These are phyloP conservation scores for Dimocarpus longan DNA, from an alignment of 345 rosid genomes.

Conservation along the genomic window DNA sequence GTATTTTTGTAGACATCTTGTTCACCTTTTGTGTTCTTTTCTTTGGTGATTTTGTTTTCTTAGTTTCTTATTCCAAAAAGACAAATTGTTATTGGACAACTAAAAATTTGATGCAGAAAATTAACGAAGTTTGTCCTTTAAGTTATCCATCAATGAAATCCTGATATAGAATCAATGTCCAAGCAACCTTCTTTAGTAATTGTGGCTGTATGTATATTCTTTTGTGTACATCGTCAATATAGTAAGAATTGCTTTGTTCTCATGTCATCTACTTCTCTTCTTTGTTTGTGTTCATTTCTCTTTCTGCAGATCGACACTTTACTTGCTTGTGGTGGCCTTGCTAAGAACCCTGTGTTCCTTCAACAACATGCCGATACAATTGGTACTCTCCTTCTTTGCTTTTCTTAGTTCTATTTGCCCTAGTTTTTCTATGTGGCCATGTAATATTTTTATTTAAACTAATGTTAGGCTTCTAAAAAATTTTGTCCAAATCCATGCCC, in stretches of 20 bases:
- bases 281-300: constrained; percentile 8
- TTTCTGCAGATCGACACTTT: constrained; percentile 71
- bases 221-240: background rate
- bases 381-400: constrained; percentile 45
- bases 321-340: constrained; percentile 90
- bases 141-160: background rate
- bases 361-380: constrained; percentile 88
- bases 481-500: too few species aligned
- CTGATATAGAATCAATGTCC: background rate
- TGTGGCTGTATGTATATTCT: background rate
- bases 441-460: background rate
- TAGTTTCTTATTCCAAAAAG: background rate
- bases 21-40: background rate
- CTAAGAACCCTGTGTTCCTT: constrained; percentile 69
- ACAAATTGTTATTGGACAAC: background rate
- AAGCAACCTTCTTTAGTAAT: background rate
- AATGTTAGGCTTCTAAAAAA: too few species aligned
- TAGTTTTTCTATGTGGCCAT: background rate
- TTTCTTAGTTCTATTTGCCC: constrained; percentile 5
- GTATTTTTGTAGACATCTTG: background rate
- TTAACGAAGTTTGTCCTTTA: background rate
- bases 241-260: constrained; percentile 7
- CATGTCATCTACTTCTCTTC: background rate
- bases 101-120: background rate
- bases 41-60: background rate